Percentiles rank a stretch among this genome's conserved stretches.
Conservation (phyloP, 1,284 basidiomycete species). For the Pseudozyma hubeiensis region DNA sequence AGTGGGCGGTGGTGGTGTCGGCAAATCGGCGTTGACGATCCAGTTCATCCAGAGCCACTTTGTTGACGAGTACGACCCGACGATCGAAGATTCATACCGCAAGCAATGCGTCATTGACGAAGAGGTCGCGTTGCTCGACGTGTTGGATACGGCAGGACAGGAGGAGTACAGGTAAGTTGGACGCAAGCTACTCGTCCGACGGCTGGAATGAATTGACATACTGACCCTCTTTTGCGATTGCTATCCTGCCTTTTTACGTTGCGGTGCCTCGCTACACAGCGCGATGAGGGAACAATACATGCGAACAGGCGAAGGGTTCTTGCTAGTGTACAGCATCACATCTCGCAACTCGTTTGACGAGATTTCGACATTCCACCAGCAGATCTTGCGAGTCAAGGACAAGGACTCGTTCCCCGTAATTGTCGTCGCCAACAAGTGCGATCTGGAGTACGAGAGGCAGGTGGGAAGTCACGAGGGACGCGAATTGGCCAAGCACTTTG, state of each 20-base stretch:
- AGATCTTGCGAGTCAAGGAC: conserved; percentile 87
- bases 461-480: conserved; percentile 98
- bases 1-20: conserved; percentile 96
- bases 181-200: background rate
- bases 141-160: conserved; percentile 97
- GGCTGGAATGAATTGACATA: no score
- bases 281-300: conserved; percentile 99
- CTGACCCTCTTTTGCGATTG: no score
- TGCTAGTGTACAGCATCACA: conserved; percentile 98
- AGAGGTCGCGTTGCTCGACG: conserved; percentile 95
- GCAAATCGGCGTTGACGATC: conserved; percentile 95
- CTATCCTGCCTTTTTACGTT: background rate
- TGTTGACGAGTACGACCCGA: conserved; percentile 98
- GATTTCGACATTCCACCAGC: conserved; percentile 96
- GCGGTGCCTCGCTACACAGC: conserved; percentile 70
- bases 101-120: conserved; percentile 81
- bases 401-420: conserved; percentile 96
- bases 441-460: conserved; percentile 96
- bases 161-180: conserved; percentile 92
- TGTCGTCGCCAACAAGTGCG: conserved; percentile 98
- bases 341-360: conserved; percentile 97
- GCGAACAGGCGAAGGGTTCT: conserved; percentile 96
- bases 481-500: conserved; percentile 94
- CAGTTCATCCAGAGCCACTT: conserved; percentile 95
- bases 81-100: conserved; percentile 78